These are phyloP conservation scores for Angomonas ambiguus DNA, from an alignment of 208 protist species.

Conservation along the genomic window DNA sequence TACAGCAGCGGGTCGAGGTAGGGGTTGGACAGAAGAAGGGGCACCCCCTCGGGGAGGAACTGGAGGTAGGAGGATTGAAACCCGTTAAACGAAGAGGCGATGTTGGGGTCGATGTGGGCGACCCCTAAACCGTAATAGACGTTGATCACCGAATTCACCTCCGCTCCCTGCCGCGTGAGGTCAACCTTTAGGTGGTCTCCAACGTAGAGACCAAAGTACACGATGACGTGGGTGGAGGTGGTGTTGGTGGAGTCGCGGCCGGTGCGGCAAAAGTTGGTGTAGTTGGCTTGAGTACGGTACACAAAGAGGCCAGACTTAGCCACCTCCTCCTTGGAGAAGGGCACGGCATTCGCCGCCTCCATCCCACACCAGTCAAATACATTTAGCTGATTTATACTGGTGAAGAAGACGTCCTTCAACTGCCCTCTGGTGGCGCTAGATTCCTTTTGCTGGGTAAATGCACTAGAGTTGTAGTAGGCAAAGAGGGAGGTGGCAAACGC, in stretches of 20 bases:
- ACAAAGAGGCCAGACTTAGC: no score
- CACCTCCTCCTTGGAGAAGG: no score
- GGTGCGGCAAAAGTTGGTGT: neutral
- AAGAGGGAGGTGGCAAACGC: neutral
- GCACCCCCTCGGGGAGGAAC: neutral
- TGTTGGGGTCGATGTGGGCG: neutral
- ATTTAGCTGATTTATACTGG: neutral
- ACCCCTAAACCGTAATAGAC: neutral
- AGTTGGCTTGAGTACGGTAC: neutral
- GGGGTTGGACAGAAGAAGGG: neutral
- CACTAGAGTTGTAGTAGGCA: neutral
- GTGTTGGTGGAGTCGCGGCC: neutral
- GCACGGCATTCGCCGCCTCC: neutral
- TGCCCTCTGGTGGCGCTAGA: neutral
- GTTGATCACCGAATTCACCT: neutral
- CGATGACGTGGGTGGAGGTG: neutral
- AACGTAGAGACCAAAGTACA: neutral
- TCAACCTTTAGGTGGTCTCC: neutral
- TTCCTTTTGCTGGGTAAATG: neutral
- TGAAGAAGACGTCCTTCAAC: neutral
- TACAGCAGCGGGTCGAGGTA: neutral
- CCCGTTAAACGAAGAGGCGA: neutral
- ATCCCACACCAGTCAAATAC: neutral
- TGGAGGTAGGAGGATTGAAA: neutral
- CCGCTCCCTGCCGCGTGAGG: neutral